A percentile compares a stretch with the other conserved stretches of the same genome.
Conservation (phyloP, 345 rosid genomes). For the Syzygium aromaticum region DNA sequence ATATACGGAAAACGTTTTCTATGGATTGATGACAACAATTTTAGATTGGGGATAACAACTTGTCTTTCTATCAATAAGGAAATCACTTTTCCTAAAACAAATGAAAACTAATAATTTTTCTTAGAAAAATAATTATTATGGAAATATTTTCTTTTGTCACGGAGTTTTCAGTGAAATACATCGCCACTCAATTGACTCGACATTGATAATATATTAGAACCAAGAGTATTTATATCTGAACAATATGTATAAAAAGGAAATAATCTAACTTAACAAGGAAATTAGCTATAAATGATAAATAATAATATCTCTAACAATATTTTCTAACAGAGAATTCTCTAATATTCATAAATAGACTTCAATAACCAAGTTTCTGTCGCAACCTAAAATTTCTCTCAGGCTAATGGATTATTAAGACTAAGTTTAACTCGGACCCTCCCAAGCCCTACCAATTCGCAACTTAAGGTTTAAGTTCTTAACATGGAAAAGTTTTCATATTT, state of each 20-base stretch:
- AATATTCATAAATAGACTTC: background rate
- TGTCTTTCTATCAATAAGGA: accelerated
- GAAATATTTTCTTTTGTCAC: background rate
- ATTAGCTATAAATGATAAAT: background rate
- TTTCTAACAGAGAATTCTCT: background rate
- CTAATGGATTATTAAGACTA: too few species aligned
- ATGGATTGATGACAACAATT: background rate
- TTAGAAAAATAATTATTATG: background rate
- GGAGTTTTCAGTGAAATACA: background rate
- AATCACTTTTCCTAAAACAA: too few species aligned
- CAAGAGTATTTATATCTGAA: background rate
- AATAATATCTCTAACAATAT: background rate
- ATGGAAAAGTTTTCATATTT: too few species aligned
- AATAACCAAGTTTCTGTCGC: background rate
- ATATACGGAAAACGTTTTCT: background rate
- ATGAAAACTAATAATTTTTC: background rate
- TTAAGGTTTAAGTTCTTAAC: too few species aligned
- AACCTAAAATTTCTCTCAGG: too few species aligned
- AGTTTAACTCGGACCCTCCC: too few species aligned
- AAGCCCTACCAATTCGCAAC: too few species aligned
- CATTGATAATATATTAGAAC: background rate
- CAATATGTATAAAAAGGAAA: background rate
- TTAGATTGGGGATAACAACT: background rate
- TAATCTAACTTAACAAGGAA: background rate
- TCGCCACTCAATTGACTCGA: background rate